Conservation (phyloP, 257 asterid species). For the Petunia axillaris region DNA sequence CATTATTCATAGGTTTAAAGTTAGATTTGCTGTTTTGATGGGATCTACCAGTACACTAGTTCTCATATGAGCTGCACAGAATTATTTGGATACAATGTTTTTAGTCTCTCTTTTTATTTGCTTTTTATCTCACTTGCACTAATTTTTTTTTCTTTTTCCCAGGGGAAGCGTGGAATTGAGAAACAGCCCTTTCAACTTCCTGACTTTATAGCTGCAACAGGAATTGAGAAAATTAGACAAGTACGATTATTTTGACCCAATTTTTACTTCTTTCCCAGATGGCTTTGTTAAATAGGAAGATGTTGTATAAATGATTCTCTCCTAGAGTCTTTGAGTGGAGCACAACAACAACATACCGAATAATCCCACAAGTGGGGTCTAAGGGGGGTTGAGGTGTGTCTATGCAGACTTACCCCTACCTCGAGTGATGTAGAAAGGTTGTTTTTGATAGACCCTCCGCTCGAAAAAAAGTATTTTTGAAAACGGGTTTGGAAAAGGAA, state of each 20-base stretch:
- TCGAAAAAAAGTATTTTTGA: too few relatives aligned
- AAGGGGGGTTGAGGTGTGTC: too few relatives aligned
- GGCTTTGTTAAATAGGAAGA: conserved; percentile 3
- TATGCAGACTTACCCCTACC: too few relatives aligned
- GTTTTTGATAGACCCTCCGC: too few relatives aligned
- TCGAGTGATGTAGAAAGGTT: too few relatives aligned
- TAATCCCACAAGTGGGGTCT: too few relatives aligned
- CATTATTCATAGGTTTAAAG: not conserved
- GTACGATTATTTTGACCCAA: conserved; percentile 46
- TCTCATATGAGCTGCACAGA: not conserved
- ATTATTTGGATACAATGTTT: not conserved
- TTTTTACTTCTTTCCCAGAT: not conserved
- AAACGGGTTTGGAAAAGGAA: too few relatives aligned
- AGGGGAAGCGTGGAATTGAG: conserved; percentile 99
- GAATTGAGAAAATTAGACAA: conserved; percentile 98
- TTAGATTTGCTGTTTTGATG: not conserved
- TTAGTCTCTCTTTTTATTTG: not conserved
- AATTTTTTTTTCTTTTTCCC: conserved; percentile 53
- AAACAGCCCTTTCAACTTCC: conserved; percentile 98
- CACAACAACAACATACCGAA: not conserved
- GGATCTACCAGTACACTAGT: conserved; percentile 20
- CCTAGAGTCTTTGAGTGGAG: not conserved
- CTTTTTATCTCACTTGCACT: conserved; percentile 46
- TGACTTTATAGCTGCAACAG: conserved; percentile 98
- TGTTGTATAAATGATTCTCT: not conserved